Conservation (phyloP, 140 eudicot species). For the Oenanthe javanica region DNA sequence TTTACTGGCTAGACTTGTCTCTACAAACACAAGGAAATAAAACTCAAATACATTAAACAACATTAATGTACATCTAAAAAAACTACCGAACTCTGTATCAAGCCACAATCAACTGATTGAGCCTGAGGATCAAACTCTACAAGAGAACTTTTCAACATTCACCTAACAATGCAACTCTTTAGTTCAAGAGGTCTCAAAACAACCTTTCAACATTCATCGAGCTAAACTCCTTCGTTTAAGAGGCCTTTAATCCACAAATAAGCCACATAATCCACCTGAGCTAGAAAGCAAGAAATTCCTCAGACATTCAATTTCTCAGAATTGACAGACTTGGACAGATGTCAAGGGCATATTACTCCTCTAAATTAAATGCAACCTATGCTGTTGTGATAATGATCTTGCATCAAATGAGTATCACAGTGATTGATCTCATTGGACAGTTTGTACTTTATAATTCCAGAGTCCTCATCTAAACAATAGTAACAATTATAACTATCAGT, state of each 20-base stretch:
- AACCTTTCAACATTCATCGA: not conserved
- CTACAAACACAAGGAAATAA: no score
- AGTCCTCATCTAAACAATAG: not conserved
- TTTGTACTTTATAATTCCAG: not conserved
- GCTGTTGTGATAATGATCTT: not conserved
- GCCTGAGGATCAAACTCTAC: not conserved
- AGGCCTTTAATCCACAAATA: not conserved
- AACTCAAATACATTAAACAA: not conserved
- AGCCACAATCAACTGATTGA: not conserved
- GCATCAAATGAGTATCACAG: not conserved
- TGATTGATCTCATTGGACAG: not conserved
- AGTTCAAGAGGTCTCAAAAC: not conserved
- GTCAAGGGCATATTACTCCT: not conserved
- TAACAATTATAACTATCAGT: not conserved
- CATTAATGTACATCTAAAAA: not conserved
- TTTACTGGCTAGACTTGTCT: not conserved
- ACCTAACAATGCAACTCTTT: not conserved
- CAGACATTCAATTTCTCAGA: not conserved
- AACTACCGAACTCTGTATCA: not conserved
- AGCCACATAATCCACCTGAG: not conserved
- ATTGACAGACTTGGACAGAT: not conserved
- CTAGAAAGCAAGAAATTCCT: not conserved
- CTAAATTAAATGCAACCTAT: not conserved
- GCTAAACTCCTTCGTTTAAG: not conserved
- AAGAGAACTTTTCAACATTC: not conserved